Conservation (phyloP, 345 rosid genomes). For the Barbarea vulgaris region DNA sequence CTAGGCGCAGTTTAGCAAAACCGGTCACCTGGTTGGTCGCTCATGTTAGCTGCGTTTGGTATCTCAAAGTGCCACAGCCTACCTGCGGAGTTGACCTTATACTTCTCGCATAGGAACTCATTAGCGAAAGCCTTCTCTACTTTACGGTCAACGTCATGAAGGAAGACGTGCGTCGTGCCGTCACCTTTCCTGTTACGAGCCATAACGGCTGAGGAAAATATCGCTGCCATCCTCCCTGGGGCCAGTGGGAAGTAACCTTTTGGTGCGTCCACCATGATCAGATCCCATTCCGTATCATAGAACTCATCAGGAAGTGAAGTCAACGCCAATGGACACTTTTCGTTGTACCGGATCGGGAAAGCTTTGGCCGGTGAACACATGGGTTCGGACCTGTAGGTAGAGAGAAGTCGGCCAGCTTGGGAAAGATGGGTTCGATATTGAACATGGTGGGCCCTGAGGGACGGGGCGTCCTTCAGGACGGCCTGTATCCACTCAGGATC, state of each 20-base stretch:
- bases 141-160: constrained; percentile 69
- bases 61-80: constrained; percentile 80
- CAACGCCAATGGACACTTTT: constrained; percentile 60
- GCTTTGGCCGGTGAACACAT: constrained; percentile 55
- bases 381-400: constrained; percentile 47
- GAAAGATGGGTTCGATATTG: constrained; percentile 66
- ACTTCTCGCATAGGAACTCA: constrained; percentile 67
- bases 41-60: constrained; percentile 53
- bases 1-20: constrained; percentile 53
- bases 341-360: constrained; percentile 54
- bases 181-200: constrained; percentile 65
- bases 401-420: constrained; percentile 51
- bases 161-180: constrained; percentile 71
- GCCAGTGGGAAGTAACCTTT: constrained; percentile 68
- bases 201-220: constrained; percentile 83
- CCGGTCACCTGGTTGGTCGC: constrained; percentile 38
- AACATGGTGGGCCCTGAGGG: constrained; percentile 62
- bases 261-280: constrained; percentile 88
- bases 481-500: constrained; percentile 63
- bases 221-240: constrained; percentile 81
- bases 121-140: constrained; percentile 68
- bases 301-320: constrained; percentile 75
- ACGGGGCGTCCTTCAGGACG: constrained; percentile 52
- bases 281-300: constrained; percentile 81
- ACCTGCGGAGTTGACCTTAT: constrained; percentile 51